These are phyloP conservation scores for Brassica cretica DNA, from an alignment of 345 rosid species.

Conservation along the genomic window DNA sequence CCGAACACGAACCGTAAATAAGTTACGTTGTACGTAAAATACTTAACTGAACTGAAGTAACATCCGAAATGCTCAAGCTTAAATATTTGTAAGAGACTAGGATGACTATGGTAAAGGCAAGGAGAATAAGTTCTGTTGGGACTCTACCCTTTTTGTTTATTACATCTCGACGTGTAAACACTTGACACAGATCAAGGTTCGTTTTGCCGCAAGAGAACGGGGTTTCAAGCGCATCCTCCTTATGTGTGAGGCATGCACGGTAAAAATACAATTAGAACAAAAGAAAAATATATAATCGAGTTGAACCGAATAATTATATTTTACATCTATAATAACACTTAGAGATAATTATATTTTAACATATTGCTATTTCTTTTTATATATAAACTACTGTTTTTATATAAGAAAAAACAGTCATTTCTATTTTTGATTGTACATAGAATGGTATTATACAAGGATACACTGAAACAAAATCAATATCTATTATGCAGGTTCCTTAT, in stretches of 20 bases:
- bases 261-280: neutral
- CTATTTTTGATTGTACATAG: too few species aligned
- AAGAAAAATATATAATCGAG: neutral
- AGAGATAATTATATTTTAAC: neutral
- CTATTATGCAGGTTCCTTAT: too few species aligned
- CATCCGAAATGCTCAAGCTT: neutral
- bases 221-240: neutral
- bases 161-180: constrained; percentile 26
- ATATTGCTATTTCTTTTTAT: neutral
- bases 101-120: neutral
- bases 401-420: neutral
- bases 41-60: too few species aligned
- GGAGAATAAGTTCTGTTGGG: neutral
- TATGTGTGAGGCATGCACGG: constrained; percentile 33
- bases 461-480: neutral
- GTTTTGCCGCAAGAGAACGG: constrained; percentile 22
- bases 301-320: neutral
- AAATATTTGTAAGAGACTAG: neutral
- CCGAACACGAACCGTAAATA: too few species aligned
- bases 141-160: constrained; percentile 5
- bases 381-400: too few species aligned
- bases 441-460: neutral
- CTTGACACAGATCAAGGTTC: constrained; percentile 23
- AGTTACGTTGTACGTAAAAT: too few species aligned
- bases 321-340: neutral